Percentiles rank a stretch among this genome's conserved stretches.
Conservation (phyloP, 2,329 filamentous ascomycete species). For the Claviceps sp. region DNA sequence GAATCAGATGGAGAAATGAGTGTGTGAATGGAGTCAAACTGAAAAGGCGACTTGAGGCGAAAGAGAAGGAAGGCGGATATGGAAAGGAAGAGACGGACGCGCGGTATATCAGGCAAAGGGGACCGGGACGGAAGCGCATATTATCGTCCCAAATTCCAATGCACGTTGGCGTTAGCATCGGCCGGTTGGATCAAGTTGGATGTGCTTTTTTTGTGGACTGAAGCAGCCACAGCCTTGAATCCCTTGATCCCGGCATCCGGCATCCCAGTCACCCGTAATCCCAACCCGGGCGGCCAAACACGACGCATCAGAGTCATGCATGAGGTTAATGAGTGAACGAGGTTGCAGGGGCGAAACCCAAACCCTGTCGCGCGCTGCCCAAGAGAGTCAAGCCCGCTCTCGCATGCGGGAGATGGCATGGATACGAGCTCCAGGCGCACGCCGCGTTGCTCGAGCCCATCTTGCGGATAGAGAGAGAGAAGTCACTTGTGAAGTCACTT, state of each 20-base stretch:
- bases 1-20: conserved; percentile 17
- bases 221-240: not conserved
- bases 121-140: not conserved
- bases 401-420: too few species aligned
- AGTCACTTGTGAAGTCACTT: not conserved
- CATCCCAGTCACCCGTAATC: not conserved
- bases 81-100: not conserved
- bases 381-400: too few species aligned
- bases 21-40: conserved; percentile 8
- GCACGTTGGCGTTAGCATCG: not conserved
- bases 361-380: not conserved
- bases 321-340: not conserved
- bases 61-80: not conserved
- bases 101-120: conserved; percentile 7
- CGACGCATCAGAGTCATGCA: not conserved
- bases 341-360: not conserved
- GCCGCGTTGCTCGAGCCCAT: too few species aligned
- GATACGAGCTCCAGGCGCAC: too few species aligned
- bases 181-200: not conserved
- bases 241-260: not conserved
- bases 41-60: conserved; percentile 1
- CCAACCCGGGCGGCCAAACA: not conserved
- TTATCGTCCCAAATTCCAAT: not conserved
- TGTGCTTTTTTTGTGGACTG: not conserved
- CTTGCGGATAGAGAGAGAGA: too few species aligned